Evolutionary conservation across 2,329 filamentous ascomycete species (phyloP).

Genomic region (Passalora sequoiae): DNA sequence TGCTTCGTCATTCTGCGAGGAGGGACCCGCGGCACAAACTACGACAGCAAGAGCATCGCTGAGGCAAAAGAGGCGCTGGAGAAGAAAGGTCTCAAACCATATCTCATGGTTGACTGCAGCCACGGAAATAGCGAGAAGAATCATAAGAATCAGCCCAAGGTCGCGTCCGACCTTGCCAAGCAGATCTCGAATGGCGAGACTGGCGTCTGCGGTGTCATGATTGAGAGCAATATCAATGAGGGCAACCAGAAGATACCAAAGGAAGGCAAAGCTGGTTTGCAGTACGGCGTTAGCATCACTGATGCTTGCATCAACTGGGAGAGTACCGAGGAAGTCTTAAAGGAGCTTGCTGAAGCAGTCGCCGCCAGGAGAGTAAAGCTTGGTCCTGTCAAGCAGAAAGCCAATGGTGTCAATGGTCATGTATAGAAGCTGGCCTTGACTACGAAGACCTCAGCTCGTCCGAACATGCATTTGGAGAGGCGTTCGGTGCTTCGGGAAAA

Average conservation of each 20-base stretch:
- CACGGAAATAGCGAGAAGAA: conserved; percentile 84
- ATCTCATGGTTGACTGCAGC: conserved; percentile 96
- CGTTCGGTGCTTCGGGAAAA: neutral
- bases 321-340: conserved; percentile 75
- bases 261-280: conserved; percentile 76
- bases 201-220: conserved; percentile 95
- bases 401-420: conserved; percentile 23
- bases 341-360: conserved; percentile 72
- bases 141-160: conserved; percentile 95
- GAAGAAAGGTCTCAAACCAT: conserved; percentile 64
- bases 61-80: conserved; percentile 74
- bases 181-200: conserved; percentile 82
- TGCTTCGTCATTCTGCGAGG: conserved; percentile 95
- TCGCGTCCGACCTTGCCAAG: conserved; percentile 72
- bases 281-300: conserved; percentile 94
- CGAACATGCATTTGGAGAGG: neutral
- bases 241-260: conserved; percentile 86
- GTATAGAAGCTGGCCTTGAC: conserved; percentile 3
- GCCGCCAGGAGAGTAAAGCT: conserved; percentile 61
- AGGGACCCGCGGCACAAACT: conserved; percentile 91
- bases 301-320: conserved; percentile 96
- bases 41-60: conserved; percentile 75
- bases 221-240: conserved; percentile 95
- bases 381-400: conserved; percentile 25
- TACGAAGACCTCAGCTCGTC: neutral